Evolutionary conservation across 2,329 filamentous ascomycete genomes (phyloP), one percentile per base, ranked within the genome.

Genomic region (Trichophyton schoenleinii): DNA sequence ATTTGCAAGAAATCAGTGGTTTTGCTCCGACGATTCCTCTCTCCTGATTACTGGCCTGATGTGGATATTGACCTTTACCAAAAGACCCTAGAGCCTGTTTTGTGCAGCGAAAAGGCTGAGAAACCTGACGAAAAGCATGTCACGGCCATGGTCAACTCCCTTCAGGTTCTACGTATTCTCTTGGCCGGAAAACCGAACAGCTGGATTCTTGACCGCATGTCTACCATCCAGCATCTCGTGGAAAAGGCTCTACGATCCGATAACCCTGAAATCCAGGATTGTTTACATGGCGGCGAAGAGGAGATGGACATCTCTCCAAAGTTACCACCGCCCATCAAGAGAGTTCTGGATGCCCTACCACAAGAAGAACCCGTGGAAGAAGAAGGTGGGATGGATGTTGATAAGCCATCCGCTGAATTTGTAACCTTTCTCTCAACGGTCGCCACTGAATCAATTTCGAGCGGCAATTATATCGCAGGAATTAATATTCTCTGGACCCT

Each of bases 401-500:
- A 86, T 61, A 79, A 84, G 15, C 85, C 89, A 25, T 89, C 87
- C 0, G 91, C 91, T 0, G 91, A 96, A 70, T 91, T 97, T 67
- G 85, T 95, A 58, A 85, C 84, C 0, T 92, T 90, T 70, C 77
- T 97, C 42, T 94, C 89, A 18, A 82, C 85, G n/a, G 84, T 92
- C 60, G 91, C 91, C 1, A 92, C 89, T 0, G 94, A 97, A 73
- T 87, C 88, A 8, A 84, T 99, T 66, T 88, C 88, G 4, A 86
- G 86, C 59, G 83, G 82, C 62, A 90, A 91, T 66, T 90, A 95
- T 69, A 83, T 91, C 18, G 90, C 91, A 11, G 91, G 90, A 52
- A 87, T 99, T 71, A 96, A 96, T 71, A 87, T 95, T 25, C 78
- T 99, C 15, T 97, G 91, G 91, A 94, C 90, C 15, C 77, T 99